Percentiles rank a stretch among this genome's conserved stretches.
These are phyloP conservation scores for Myriosclerotinia scirpicola DNA, from an alignment of 2,329 filamentous ascomycete species.

Conservation along the genomic window DNA sequence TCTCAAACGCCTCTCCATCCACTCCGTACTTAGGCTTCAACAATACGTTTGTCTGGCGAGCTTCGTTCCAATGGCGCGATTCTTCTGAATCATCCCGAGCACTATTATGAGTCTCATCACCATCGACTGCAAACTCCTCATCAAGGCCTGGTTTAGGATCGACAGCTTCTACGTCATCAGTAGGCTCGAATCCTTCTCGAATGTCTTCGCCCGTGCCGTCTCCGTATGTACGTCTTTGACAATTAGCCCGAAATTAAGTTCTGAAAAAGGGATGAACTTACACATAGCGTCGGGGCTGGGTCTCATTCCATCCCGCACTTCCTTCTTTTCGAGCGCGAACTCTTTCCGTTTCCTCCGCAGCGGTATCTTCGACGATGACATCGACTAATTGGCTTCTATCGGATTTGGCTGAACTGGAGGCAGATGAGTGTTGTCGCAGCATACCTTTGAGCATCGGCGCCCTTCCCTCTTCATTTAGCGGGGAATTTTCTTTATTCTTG, in stretches of 20 bases:
- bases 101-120: constrained; percentile 39
- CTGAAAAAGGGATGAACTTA: constrained; percentile 40
- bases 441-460: constrained; percentile 41
- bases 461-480: constrained; percentile 38
- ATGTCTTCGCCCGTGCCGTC: constrained; percentile 51
- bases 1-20: constrained; percentile 41
- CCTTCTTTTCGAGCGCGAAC: constrained; percentile 63
- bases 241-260: constrained; percentile 14
- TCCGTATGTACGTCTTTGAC: constrained; percentile 48
- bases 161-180: constrained; percentile 46
- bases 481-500: constrained; percentile 32
- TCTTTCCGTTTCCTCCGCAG: constrained; percentile 61
- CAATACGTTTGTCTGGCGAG: constrained; percentile 30
- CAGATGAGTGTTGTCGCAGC: constrained; percentile 50
- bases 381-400: constrained; percentile 64
- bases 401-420: constrained; percentile 51
- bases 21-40: constrained; percentile 41
- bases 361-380: constrained; percentile 62
- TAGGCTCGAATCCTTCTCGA: constrained; percentile 54
- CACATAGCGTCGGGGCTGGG: constrained; percentile 55
- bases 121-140: constrained; percentile 33
- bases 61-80: constrained; percentile 46
- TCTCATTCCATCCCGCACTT: constrained; percentile 59
- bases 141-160: constrained; percentile 44
- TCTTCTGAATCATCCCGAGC: constrained; percentile 44